phyloP scores from a whole-genome alignment of 2,329 filamentous ascomycete genomes.

The Helminthosporium solani region DNA sequence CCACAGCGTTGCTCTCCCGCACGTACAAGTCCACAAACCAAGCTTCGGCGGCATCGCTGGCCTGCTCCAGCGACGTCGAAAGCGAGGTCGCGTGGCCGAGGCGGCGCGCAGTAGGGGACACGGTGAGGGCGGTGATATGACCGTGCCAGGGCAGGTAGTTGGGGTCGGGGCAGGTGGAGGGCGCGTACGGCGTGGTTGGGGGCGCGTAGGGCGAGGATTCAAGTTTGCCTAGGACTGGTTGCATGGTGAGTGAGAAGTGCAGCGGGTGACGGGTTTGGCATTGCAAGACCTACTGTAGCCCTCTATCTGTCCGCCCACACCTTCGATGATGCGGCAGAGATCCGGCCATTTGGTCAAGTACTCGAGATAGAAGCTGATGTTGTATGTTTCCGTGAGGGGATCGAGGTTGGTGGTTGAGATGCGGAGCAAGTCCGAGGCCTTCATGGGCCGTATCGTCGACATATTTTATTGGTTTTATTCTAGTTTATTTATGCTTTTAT shows the following conservation, averaged over 20 bases:
- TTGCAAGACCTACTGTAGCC: constrained; percentile 73
- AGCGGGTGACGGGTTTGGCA: neutral
- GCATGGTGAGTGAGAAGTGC: neutral
- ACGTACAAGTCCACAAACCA: constrained; percentile 98
- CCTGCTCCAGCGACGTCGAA: constrained; percentile 76
- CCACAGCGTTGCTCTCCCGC: constrained; percentile 80
- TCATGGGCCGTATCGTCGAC: constrained; percentile 82
- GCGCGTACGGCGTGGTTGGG: constrained; percentile 71
- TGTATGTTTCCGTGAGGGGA: constrained; percentile 96
- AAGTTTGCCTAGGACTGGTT: constrained; percentile 77
- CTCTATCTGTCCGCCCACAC: constrained; percentile 81
- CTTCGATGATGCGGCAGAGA: constrained; percentile 89
- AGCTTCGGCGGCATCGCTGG: constrained; percentile 76
- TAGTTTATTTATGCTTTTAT: too few species aligned
- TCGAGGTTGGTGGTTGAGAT: constrained; percentile 96
- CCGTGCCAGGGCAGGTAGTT: constrained; percentile 99
- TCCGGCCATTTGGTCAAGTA: constrained; percentile 96
- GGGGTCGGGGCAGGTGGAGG: constrained; percentile 45
- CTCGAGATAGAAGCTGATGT: constrained; percentile 90
- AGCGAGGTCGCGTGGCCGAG: constrained; percentile 84
- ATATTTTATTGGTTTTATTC: constrained; percentile 51
- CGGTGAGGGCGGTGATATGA: constrained; percentile 93
- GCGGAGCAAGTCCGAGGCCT: constrained; percentile 68
- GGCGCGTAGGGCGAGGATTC: constrained; percentile 77
- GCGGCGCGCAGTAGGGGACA: constrained; percentile 81